Base-by-base conservation (phyloP, 192 early-diverging fungal genomes). In the Umbelopsis vinacea region DNA sequence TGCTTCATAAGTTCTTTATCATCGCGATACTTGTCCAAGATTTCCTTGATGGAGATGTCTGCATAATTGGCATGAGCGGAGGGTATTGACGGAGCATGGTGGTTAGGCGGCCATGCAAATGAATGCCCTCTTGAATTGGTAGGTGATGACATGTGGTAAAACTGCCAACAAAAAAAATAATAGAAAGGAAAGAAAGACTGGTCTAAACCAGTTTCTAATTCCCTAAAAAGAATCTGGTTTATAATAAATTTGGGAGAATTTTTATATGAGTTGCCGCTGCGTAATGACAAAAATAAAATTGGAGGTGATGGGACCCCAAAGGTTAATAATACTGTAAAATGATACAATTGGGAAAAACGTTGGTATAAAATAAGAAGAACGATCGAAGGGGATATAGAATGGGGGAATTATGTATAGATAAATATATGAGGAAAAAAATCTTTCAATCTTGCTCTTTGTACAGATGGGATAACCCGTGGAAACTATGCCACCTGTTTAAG, bases 1-100 rank as follows among this genome's bases (percentile, higher is more conserved):
- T 71, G 69, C 46, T 76, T 76, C 47, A 76, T 50, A 54, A 76
- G 37, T 46, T 76, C 74, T 29, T 66, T 55, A 52, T 76, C 70
- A 67, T 76, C 52, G n/a, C 46, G 50, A 54, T 68, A 76, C 37
- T 45, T 67, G 4, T 76, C 75, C n/a, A 76, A 40, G 22, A 76
- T 76, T 38, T 76, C 70, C 45, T 45, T 76, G 35, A 76, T 45
- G 11, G 75, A 68, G 19, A 76, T 71, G 35, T 76, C 74, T 54
- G 22, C 69, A 24, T 50, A 60, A 21, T 48, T 69, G 17, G 46
- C 5, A 46, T 66, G 46, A 7, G 40, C 40, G 1, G 45, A 52
- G 4, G 46, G 67, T 37, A 12, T 3, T 37, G 57, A 63, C 3
- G 57, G 57, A 37, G 57, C 7, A 2, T 63, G 29, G 17, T 43